Percentiles rank a stretch among this genome's conserved stretches.
phyloP scores from a whole-genome alignment of 257 asterid species.

The Henckelia pumila region DNA sequence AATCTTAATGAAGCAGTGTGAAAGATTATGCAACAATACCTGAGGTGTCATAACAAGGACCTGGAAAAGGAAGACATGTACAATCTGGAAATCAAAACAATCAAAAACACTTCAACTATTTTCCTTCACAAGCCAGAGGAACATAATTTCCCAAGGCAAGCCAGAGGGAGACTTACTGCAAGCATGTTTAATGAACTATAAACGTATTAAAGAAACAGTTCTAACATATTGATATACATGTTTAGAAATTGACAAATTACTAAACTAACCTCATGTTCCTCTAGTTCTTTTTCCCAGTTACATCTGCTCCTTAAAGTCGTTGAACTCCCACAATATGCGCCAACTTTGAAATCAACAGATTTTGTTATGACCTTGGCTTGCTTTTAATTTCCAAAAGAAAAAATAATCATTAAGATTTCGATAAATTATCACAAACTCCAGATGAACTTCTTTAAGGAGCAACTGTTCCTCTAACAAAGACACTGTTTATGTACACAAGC shows the following conservation, averaged over 20 bases:
- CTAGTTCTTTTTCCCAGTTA: constrained; percentile 83
- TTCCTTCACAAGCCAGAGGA: constrained; percentile 9
- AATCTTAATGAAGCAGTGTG: constrained; percentile 78
- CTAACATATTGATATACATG: constrained; percentile 2
- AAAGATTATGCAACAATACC: constrained; percentile 64
- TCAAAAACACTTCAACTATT: background rate
- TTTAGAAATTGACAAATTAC: constrained; percentile 17
- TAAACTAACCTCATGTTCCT: constrained; percentile 78
- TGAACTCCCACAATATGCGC: constrained; percentile 61
- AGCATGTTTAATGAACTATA: background rate
- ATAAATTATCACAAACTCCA: constrained; percentile 14
- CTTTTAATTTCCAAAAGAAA: constrained; percentile 39
- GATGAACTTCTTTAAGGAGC: background rate
- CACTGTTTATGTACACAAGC: background rate
- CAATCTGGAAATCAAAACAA: background rate
- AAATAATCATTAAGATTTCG: constrained; percentile 15
- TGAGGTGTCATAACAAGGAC: constrained; percentile 96
- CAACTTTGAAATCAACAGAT: constrained; percentile 75
- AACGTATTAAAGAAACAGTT: constrained; percentile 21
- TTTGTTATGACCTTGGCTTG: constrained; percentile 88
- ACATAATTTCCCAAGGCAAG: constrained; percentile 3
- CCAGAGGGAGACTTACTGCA: constrained; percentile 11
- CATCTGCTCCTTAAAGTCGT: constrained; percentile 39
- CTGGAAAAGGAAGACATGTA: constrained; percentile 44
- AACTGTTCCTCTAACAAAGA: constrained; percentile 18